Evolutionary conservation across 371 early-diverging fungal species (phyloP), one percentile per base, ranked within the genome.

Genomic region (Mucor circinelloides): DNA sequence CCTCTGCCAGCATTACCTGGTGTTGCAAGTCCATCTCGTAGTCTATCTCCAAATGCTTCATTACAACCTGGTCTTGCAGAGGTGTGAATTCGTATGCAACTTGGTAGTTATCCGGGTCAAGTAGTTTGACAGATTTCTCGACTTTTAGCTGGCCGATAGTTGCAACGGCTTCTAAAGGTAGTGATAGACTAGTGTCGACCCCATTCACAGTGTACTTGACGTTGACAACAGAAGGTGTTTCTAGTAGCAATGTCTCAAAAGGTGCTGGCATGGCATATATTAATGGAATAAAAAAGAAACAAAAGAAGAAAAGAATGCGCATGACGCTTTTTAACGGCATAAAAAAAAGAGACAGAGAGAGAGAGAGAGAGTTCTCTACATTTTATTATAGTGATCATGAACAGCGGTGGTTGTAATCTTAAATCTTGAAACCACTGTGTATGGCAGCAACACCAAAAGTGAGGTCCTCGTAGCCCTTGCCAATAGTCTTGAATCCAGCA

Each of bases 371-470:
- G 46, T 46, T 46, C 9, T 50, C 13, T 36, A 36, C 10, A 23
- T 50, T 48, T 50, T 50, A 50, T 50, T 50, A 12, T 40, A 5
- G 4, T 40, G 42, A 15, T 5, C 5, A 17, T 17, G 17, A 40
- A 17, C 10, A 34, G 17, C 42, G 42, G 42, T 40, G 15, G 17
- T 40, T 48, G 48, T 21, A 19, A 48, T 31, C 15, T 82, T 84
- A 91, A 65, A 92, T 75, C 81, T 97, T 97, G 81, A 87, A 96
- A 15, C 97, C 97, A 56, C 94, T 88, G 71, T 95, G 97, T 36
- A 98, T 96, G 55, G 98, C 93, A 40, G 97, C 96, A 0, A 98
- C 95, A 34, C 99, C 99, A 87, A 97, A 96, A 0, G 97, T 95
- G 78, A 98, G 78, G 67, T 97, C 93, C 70, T 97, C 97, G 76